Percentiles rank a stretch among this genome's conserved stretches.
These are phyloP conservation scores for Spinellus fusiger DNA, from an alignment of 192 early-diverging fungal genomes.

Conservation along the genomic window DNA sequence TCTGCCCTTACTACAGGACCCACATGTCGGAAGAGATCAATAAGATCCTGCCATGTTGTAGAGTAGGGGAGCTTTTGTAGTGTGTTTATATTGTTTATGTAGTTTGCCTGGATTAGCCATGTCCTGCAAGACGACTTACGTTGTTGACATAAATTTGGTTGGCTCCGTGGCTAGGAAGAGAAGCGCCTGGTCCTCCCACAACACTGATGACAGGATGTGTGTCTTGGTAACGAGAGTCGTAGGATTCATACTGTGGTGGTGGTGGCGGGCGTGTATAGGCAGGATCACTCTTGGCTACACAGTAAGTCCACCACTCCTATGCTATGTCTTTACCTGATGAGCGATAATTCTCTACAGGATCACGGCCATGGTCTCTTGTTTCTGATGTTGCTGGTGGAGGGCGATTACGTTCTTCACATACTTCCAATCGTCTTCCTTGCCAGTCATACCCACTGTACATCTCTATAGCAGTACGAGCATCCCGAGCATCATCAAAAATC, in stretches of 20 bases:
- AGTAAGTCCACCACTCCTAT: too few relatives aligned
- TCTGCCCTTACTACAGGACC: slow-evolving; percentile 43
- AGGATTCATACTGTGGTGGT: too few relatives aligned
- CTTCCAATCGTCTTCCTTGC: slow-evolving; percentile 71
- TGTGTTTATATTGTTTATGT: not conserved
- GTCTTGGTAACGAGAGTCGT: not conserved
- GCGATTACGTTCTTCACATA: slow-evolving; percentile 46
- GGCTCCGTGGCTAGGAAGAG: slow-evolving; percentile 21
- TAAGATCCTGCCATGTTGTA: slow-evolving; percentile 51
- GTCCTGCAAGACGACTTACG: slow-evolving; percentile 18
- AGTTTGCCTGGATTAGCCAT: too few relatives aligned
- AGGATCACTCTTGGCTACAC: too few relatives aligned
- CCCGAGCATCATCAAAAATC: slow-evolving; percentile 57
- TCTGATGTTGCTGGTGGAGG: not conserved
- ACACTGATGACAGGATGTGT: slow-evolving; percentile 10
- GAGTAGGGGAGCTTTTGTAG: slow-evolving; percentile 46
- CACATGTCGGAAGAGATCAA: slow-evolving; percentile 45
- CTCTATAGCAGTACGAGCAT: slow-evolving; percentile 69
- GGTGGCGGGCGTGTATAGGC: not conserved
- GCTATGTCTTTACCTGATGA: too few relatives aligned
- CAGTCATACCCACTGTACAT: slow-evolving; percentile 77
- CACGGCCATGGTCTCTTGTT: too few relatives aligned
- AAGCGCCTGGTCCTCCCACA: slow-evolving; percentile 25
- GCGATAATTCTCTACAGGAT: too few relatives aligned
- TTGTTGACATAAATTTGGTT: slow-evolving; percentile 41